Percentiles rank a stretch among this genome's conserved stretches.
Conservation (phyloP, 2,329 filamentous ascomycete genomes). For the Epichloe uncinata region DNA sequence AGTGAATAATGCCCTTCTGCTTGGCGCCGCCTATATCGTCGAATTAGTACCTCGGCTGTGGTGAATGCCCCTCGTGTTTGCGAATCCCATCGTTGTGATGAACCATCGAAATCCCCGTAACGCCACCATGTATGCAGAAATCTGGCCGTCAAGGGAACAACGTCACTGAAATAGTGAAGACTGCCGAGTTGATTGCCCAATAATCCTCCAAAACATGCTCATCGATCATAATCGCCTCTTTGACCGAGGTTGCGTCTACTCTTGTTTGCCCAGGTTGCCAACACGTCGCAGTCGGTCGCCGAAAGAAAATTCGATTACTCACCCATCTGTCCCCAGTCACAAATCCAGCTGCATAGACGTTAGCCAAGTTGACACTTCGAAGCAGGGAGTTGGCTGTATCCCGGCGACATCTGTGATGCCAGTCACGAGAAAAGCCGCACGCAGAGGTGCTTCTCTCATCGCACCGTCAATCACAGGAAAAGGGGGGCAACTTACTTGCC, state of each 20-base stretch:
- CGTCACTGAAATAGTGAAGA: not conserved
- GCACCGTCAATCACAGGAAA: not conserved
- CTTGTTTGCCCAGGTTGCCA: not conserved
- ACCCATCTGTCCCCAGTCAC: slow-evolving; percentile 65
- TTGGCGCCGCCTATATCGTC: slow-evolving; percentile 35
- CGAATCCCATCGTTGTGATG: not conserved
- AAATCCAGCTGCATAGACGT: slow-evolving; percentile 47
- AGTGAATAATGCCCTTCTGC: slow-evolving; percentile 54
- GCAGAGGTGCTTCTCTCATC: not conserved
- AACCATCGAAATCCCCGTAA: not conserved
- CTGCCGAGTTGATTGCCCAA: not conserved
- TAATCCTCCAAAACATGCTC: not conserved
- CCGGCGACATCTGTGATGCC: not conserved
- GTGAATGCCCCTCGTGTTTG: not conserved
- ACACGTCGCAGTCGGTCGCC: not conserved
- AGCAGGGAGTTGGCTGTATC: not conserved
- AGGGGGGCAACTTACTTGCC: slow-evolving; percentile 21
- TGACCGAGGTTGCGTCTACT: not conserved
- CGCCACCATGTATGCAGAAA: not conserved
- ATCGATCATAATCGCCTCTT: not conserved
- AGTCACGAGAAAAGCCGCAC: slow-evolving; percentile 21
- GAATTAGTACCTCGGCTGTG: not conserved
- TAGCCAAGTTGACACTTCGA: slow-evolving; percentile 9
- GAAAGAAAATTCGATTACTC: slow-evolving; percentile 26
- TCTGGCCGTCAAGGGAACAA: not conserved